Conservation (phyloP, 106 monocot genomes). For the Narthecium ossifragum region DNA sequence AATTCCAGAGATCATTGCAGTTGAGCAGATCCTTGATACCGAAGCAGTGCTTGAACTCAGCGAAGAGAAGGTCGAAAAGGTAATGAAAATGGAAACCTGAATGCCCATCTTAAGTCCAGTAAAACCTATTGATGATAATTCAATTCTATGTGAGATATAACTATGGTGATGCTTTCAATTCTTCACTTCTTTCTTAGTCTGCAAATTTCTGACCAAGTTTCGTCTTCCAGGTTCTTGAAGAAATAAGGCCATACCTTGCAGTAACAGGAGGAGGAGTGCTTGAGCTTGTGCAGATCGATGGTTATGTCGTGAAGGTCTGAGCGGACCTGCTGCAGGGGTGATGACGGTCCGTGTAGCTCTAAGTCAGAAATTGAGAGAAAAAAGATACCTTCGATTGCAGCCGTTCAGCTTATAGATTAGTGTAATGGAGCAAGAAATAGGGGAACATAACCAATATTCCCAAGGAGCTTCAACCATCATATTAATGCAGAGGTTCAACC, state of each 20-base stretch:
- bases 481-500: too few relatives aligned
- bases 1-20: constrained; percentile 77
- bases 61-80: constrained; percentile 94
- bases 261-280: constrained; percentile 81
- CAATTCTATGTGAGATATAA: too few relatives aligned
- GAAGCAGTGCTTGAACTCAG: constrained; percentile 89
- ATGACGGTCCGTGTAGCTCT: constrained; percentile 94
- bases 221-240: constrained; percentile 59
- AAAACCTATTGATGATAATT: too few relatives aligned
- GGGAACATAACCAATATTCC: too few relatives aligned
- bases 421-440: background rate
- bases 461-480: too few relatives aligned
- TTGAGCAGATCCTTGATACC: constrained; percentile 81
- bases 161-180: too few relatives aligned
- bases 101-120: too few relatives aligned
- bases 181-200: too few relatives aligned
- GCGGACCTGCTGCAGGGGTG: constrained; percentile 74
- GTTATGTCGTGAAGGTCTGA: constrained; percentile 61
- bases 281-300: constrained; percentile 63
- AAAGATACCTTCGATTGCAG: constrained; percentile 83
- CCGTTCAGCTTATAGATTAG: constrained; percentile 71
- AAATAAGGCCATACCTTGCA: constrained; percentile 86
- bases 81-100: constrained; percentile 15
- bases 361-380: constrained; percentile 79
- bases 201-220: constrained; percentile 4